phyloP scores from a whole-genome alignment of 148 eudicot genomes.

The Chenopodium quinoa region DNA sequence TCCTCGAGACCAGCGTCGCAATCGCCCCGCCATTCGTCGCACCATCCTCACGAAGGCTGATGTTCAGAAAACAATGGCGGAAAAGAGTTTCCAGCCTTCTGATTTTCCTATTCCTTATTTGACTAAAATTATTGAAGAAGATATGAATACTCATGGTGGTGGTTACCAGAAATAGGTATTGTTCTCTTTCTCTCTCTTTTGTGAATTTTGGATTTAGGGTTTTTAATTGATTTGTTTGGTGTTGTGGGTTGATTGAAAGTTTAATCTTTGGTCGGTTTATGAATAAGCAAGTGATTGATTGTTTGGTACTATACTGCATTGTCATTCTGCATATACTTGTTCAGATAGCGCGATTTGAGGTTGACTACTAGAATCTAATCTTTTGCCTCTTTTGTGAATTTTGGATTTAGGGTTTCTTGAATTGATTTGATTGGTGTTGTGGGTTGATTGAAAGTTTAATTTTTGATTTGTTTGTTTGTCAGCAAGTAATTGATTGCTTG shows the following conservation, averaged over 20 bases:
- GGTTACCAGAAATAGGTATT: conserved; percentile 3
- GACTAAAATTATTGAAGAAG: neutral
- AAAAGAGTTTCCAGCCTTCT: conserved; percentile 25
- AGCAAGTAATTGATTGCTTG: too few relatives aligned
- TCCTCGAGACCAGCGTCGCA: conserved; percentile 82
- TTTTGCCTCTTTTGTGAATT: neutral
- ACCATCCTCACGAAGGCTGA: conserved; percentile 68
- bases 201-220: neutral
- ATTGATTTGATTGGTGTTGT: neutral
- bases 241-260: neutral
- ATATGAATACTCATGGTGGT: conserved; percentile 8
- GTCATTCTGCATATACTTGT: neutral
- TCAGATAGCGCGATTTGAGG: neutral
- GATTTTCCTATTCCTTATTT: conserved; percentile 2
- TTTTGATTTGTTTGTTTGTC: neutral
- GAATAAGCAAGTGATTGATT: too few relatives aligned
- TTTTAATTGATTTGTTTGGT: neutral
- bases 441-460: neutral
- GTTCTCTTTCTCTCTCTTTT: neutral
- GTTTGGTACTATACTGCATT: too few relatives aligned
- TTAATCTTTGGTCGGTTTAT: neutral
- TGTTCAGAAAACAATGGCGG: conserved; percentile 59
- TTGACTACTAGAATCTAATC: neutral
- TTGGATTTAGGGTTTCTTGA: neutral
- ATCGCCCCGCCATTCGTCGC: conserved; percentile 65